Evolutionary conservation across 164 flowering plant species (phyloP), one percentile per base, ranked within the genome.

Genomic region (Stephania japonica): DNA sequence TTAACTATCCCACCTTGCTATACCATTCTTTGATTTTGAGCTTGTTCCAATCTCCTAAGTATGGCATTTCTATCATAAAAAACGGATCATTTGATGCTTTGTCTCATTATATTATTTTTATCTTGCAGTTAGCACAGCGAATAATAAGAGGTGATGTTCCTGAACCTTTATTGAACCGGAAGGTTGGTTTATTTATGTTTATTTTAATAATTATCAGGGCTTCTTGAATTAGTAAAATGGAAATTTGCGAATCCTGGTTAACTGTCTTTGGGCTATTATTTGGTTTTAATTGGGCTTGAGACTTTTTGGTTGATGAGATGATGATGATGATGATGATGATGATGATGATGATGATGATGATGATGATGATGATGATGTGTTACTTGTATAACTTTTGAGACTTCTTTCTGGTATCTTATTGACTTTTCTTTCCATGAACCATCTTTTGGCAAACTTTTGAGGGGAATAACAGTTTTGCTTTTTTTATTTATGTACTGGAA

Each of bases 131-230:
- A 83, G 99, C 99, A 72, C 98, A 95, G 76, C 77, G 98, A 67
- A 93, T 95, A 79, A 86, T 91, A 16, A 88, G 97, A 61, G 97
- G 99, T 43, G 99, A 95, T 90, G 99, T 93, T 72, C 99, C 99
- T 72, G 97, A 93, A 70, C 87, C 98, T 63, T 75, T 95, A 65
- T 47, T 87, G 83, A 89, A 95, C 68, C 83, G 98, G 41, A 95
- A 86, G 98, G 99, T 93, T 65, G 68, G 27, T 41, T 42, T 62
- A 32, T 32, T 32, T 32, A 32, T 73, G 44, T 24, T 23, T 68
- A 24, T 6, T 6, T 62, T 13, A 27, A 42, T 0, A 59, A 42
- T 42, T 47, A 41, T n/a, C 24, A 16, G 13, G 50, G 21, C 59
- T 47, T 69, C 42, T 32, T 27, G 24, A 66, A 56, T 12, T 21